These are phyloP conservation scores for Cornus suecica DNA, from an alignment of 148 eudicot genomes.

Conservation along the genomic window DNA sequence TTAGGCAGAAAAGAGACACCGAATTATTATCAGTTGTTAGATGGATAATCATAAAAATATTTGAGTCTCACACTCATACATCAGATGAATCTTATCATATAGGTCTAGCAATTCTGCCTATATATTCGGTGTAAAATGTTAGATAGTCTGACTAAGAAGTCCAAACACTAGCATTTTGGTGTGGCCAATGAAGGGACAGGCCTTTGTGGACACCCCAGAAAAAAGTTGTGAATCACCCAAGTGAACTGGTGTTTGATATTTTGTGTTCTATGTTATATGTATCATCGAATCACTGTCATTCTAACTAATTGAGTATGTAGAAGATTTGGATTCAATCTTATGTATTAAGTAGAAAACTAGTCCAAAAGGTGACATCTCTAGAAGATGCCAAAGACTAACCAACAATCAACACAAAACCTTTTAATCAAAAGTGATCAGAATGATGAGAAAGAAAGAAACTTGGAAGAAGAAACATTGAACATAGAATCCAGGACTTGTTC, in stretches of 20 bases:
- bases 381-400: background rate
- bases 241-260: background rate
- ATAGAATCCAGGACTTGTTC: background rate
- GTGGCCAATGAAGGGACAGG: too few species aligned
- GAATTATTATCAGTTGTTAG: too few species aligned
- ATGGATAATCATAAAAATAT: too few species aligned
- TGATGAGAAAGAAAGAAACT: background rate
- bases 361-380: background rate
- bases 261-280: background rate
- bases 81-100: too few species aligned
- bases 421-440: background rate
- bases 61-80: too few species aligned
- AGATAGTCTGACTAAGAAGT: too few species aligned
- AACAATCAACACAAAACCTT: background rate
- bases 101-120: too few species aligned
- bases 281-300: background rate
- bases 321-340: background rate
- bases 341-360: background rate
- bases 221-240: background rate
- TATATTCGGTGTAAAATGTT: too few species aligned
- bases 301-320: background rate
- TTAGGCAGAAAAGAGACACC: too few species aligned
- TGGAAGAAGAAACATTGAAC: too few species aligned
- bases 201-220: too few species aligned
- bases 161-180: too few species aligned